phyloP scores from a whole-genome alignment of 2,329 filamentous ascomycete species.

The Alternaria infectoria region DNA sequence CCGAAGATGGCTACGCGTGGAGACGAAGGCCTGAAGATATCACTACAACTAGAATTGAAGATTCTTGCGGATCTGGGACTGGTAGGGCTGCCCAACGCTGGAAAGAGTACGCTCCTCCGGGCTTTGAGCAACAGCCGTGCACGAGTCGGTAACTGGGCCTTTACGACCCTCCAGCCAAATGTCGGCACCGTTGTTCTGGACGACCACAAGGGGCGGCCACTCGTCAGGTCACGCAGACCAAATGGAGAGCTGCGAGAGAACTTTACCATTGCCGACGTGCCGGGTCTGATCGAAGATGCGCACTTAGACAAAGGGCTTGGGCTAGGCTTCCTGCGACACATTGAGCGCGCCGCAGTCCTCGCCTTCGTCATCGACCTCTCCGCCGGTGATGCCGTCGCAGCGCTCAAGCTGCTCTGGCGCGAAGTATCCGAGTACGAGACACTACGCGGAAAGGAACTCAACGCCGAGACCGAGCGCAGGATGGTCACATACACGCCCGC shows the following conservation, averaged over 20 bases:
- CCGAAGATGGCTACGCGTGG: conserved; percentile 91
- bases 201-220: conserved; percentile 77
- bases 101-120: conserved; percentile 90
- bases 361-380: conserved; percentile 91
- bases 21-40: conserved; percentile 77
- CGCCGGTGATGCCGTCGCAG: conserved; percentile 77
- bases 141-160: conserved; percentile 92
- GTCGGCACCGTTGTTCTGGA: conserved; percentile 96
- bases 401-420: conserved; percentile 82
- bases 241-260: conserved; percentile 68
- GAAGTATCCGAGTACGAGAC: conserved; percentile 90
- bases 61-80: conserved; percentile 93
- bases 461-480: conserved; percentile 68
- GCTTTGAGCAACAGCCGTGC: conserved; percentile 88
- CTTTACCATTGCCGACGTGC: conserved; percentile 95
- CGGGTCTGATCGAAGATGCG: conserved; percentile 88
- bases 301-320: conserved; percentile 92
- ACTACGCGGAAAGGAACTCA: conserved; percentile 74
- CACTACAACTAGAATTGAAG: conserved; percentile 89
- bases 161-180: conserved; percentile 93
- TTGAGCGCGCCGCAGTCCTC: conserved; percentile 90
- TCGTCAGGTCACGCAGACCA: conserved; percentile 54
- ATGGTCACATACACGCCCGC: conserved; percentile 59
- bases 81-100: conserved; percentile 93
- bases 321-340: conserved; percentile 88